Evolutionary conservation across 108 stramenopile genomes (phyloP).

Genomic region (Skeletonema marinoi): DNA sequence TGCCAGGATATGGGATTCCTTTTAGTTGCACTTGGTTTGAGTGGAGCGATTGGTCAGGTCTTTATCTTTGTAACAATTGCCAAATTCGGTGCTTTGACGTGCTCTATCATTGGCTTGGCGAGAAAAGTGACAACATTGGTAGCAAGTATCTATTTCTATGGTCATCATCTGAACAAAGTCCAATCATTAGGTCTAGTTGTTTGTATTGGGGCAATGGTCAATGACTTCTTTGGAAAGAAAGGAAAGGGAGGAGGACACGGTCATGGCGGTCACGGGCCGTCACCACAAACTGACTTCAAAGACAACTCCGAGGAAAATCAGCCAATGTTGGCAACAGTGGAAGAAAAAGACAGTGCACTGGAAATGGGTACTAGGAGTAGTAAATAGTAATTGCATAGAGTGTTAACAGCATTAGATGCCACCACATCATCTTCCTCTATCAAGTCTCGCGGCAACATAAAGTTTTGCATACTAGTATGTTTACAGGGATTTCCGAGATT

Average conservation of each 20-base stretch:
- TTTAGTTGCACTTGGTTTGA: constrained; percentile 90
- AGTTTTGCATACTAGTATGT: too few species aligned
- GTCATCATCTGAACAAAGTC: constrained; percentile 80
- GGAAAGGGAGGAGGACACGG: constrained; percentile 59
- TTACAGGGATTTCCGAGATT: too few species aligned
- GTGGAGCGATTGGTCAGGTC: constrained; percentile 96
- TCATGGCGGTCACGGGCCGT: constrained; percentile 25
- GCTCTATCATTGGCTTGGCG: constrained; percentile 94
- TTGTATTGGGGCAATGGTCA: constrained; percentile 89
- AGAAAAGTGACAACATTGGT: constrained; percentile 95
- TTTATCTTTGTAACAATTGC: constrained; percentile 97
- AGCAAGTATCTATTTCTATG: constrained; percentile 94
- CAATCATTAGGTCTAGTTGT: constrained; percentile 85
- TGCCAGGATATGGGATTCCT: constrained; percentile 93
- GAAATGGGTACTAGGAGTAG: constrained; percentile 22
- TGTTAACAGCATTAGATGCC: too few species aligned
- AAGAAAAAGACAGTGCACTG: neutral
- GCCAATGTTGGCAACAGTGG: constrained; percentile 26
- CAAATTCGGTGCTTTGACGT: constrained; percentile 97
- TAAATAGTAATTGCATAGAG: neutral
- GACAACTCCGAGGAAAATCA: constrained; percentile 36
- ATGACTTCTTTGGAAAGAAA: constrained; percentile 93
- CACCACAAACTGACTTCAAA: constrained; percentile 11
- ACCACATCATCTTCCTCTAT: too few species aligned
- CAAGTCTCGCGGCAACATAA: too few species aligned